These are phyloP conservation scores for Trebouxia sp. DNA, from an alignment of 139 green algal genomes.

Conservation along the genomic window DNA sequence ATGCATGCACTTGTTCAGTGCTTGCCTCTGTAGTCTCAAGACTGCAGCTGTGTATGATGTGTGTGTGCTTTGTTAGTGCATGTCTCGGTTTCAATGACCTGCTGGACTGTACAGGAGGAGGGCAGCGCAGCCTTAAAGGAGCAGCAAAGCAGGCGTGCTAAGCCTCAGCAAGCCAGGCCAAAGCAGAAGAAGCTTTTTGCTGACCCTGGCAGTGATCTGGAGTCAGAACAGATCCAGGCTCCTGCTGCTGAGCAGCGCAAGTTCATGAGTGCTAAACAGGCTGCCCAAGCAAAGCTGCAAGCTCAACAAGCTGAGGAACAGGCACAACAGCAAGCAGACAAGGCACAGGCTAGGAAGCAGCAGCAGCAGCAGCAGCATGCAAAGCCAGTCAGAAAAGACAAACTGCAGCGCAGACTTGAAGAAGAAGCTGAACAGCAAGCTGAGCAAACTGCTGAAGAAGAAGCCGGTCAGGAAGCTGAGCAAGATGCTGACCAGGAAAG, in stretches of 20 bases:
- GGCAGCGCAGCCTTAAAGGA: no score
- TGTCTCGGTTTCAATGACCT: not conserved
- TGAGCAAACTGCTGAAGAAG: not conserved
- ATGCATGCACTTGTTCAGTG: not conserved
- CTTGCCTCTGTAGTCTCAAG: no score
- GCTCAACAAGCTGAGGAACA: not conserved
- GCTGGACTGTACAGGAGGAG: not conserved
- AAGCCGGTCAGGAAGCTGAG: not conserved
- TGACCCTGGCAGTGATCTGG: not conserved
- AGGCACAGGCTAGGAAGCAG: not conserved
- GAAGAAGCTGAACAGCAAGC: not conserved
- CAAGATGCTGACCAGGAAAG: not conserved
- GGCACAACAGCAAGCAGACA: not conserved
- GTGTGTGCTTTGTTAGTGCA: not conserved
- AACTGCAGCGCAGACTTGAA: no score
- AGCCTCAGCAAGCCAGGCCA: not conserved
- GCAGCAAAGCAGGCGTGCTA: not conserved
- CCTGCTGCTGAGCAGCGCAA: not conserved
- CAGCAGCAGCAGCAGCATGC: slow-evolving; percentile 3
- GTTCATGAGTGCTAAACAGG: no score
- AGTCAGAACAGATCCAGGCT: not conserved
- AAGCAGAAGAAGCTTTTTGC: not conserved
- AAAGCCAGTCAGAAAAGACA: not conserved
- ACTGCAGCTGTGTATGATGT: no score
- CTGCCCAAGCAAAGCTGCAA: no score